Evolutionary conservation across 176 grass and related monocot species (phyloP), one percentile per base, ranked within the genome.

Genomic region (Juncus inflexus): DNA sequence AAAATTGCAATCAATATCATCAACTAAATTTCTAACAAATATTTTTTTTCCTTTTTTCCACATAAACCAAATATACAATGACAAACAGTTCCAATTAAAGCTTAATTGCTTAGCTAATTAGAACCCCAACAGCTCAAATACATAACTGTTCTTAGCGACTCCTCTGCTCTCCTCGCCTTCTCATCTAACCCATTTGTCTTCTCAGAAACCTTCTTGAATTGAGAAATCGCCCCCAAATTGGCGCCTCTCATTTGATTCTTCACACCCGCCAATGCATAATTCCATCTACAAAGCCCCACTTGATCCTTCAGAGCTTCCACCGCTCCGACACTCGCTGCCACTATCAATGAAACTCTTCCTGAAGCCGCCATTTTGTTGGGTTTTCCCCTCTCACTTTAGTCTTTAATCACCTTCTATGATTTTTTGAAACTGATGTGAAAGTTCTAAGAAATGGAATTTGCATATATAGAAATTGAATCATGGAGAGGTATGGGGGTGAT

Each of bases 291-390:
- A 15, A 86, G 86, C 0, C 90, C 86, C 0, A 43, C 77, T 52
- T 95, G 86, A 60, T 92, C 84, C 75, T 94, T 95, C 62, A 91
- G 74, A 4, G 81, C 89, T 45, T 92, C 89, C 67, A 87, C 89
- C 0, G 81, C 75, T 15, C 81, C 79, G 3, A 92, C 76, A 72
- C 81, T 92, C 51, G 77, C 66, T 14, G 84, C 81, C 12, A 77
- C 81, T 2, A 66, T 55, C 72, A 82, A 82, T 16, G 84, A 87
- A 6, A 74, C 70, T 68, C 55, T 91, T 1, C 80, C 65, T 4
- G 70, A 67, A 37, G 15, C 58, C 0, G 75, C 74, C 80, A 83
- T 90, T 4, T 65, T 54, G 19, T 28, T 28, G 19, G 19, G 19
- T 28, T 28, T 28, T 28, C 19, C 19, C 2, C 60, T 0, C 13